Evolutionary conservation across 192 early-diverging fungal genomes (phyloP).

Genomic region (Coemansia sp.): DNA sequence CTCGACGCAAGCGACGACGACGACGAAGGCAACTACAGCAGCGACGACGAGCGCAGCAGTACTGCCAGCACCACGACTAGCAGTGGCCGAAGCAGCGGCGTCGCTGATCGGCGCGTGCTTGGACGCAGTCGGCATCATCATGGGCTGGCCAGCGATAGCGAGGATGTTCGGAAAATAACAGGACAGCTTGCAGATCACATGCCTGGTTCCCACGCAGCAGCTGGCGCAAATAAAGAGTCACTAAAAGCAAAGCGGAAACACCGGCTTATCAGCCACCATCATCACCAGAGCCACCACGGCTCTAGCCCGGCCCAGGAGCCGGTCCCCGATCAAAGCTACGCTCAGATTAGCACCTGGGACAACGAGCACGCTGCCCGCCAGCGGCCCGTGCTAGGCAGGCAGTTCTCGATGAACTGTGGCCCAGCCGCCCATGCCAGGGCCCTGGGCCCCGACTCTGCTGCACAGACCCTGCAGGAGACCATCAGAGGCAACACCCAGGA

Average conservation of each 20-base stretch:
- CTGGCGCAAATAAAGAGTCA: slow-evolving; percentile 7
- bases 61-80: not conserved
- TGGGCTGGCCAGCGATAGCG: slow-evolving; percentile 10
- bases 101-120: not conserved
- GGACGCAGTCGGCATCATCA: slow-evolving; percentile 7
- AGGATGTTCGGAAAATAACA: slow-evolving; percentile 1
- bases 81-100: not conserved
- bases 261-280: not conserved
- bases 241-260: slow-evolving; percentile 5
- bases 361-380: not conserved
- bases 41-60: slow-evolving; percentile 15
- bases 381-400: not conserved
- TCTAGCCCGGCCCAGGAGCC: not conserved
- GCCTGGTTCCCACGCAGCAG: slow-evolving; percentile 3
- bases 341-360: not conserved
- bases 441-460: not conserved
- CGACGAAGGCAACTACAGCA: not conserved
- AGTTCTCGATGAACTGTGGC: not conserved
- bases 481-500: slow-evolving; percentile 38
- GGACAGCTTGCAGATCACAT: slow-evolving; percentile 2
- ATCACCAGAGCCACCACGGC: not conserved
- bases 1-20: not conserved
- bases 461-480: slow-evolving; percentile 17
- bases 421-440: not conserved
- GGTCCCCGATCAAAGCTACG: not conserved